Conservation (phyloP, 768 basidiomycete genomes). For the Gautieria morchelliformis region DNA sequence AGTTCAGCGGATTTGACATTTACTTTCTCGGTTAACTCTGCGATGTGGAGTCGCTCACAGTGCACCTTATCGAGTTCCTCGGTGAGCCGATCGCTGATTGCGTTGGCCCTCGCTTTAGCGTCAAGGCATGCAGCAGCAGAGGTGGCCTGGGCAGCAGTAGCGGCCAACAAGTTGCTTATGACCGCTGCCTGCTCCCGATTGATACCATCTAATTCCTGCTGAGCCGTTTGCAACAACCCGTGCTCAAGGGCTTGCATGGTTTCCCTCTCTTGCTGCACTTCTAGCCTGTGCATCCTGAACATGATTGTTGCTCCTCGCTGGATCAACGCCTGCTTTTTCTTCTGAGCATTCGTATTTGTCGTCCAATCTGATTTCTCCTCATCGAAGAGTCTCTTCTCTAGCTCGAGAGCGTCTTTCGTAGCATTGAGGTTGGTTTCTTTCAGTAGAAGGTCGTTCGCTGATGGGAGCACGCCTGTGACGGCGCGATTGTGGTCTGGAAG, state of each 20-base stretch:
- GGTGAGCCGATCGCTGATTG: not conserved
- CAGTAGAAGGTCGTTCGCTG: not conserved
- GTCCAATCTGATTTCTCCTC: not conserved
- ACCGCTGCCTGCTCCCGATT: not conserved
- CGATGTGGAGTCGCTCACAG: not conserved
- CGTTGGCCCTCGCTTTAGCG: not conserved
- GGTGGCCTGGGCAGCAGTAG: not conserved
- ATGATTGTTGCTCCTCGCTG: not conserved
- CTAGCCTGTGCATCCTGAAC: not conserved
- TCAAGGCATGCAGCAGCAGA: not conserved
- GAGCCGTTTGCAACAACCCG: not conserved
- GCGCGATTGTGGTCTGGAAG: not conserved
- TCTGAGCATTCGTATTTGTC: not conserved
- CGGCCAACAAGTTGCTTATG: not conserved
- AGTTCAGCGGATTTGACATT: not conserved
- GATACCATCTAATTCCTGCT: not conserved
- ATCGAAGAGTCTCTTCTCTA: not conserved
- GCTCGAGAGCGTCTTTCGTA: not conserved
- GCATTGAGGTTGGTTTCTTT: not conserved
- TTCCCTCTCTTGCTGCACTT: conserved; percentile 18
- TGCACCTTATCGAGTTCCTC: not conserved
- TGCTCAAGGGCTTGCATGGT: not conserved
- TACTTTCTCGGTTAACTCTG: not conserved
- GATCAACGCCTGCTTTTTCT: not conserved
- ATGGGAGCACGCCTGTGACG: not conserved